Percentiles rank a stretch among this genome's conserved stretches.
Conservation (phyloP, 495 filamentous ascomycete genomes). For the Pyrenopolyporus hunteri region DNA sequence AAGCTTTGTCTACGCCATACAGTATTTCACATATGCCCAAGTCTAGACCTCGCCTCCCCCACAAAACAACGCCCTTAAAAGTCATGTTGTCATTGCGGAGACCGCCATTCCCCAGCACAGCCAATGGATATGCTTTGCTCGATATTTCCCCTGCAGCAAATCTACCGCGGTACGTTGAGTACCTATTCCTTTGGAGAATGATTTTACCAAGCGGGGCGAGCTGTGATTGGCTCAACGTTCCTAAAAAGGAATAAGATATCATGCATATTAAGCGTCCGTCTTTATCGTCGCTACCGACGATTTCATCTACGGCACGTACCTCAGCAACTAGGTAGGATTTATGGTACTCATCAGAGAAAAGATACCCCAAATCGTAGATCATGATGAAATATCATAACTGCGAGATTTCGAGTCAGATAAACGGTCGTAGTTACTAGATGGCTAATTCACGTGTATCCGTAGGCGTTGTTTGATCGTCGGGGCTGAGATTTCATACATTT, state of each 20-base stretch:
- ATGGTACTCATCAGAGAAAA: slow-evolving; percentile 4
- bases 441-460: slow-evolving; percentile 10
- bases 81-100: slow-evolving; percentile 37
- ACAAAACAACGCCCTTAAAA: slow-evolving; percentile 25
- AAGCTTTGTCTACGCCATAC: no score
- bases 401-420: neutral
- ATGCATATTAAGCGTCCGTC: slow-evolving; percentile 21
- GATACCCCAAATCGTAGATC: slow-evolving; percentile 17
- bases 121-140: slow-evolving; percentile 4
- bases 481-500: neutral
- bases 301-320: slow-evolving; percentile 20
- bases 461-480: neutral
- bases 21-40: no score
- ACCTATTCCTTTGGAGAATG: slow-evolving; percentile 13
- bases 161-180: no score
- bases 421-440: slow-evolving; percentile 14
- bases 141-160: slow-evolving; percentile 27
- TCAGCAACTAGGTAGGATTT: no score
- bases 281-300: slow-evolving; percentile 9
- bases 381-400: slow-evolving; percentile 20
- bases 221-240: slow-evolving; percentile 28
- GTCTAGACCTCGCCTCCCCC: slow-evolving; percentile 26
- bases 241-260: slow-evolving; percentile 28
- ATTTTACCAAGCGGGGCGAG: neutral
- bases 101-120: neutral